Evolutionary conservation across 108 stramenopile genomes (phyloP).

Genomic region (Nitzschia palea): DNA sequence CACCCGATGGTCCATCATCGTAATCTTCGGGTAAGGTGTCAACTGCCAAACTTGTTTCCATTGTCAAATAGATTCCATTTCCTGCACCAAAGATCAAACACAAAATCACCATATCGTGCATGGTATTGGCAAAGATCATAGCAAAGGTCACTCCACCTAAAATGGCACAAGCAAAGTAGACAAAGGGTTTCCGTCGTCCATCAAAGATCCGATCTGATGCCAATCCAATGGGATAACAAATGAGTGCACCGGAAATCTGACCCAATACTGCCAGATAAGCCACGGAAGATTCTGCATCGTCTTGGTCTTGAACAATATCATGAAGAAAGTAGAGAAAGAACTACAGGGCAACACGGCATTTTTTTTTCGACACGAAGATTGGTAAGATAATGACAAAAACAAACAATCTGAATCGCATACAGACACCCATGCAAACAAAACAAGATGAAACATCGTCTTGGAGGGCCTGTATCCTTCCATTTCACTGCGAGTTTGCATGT

Average conservation of each 20-base stretch:
- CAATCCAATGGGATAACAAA: conserved; percentile 54
- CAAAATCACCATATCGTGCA: conserved; percentile 41
- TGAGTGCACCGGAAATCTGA: conserved; percentile 45
- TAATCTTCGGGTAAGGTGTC: conserved; percentile 50
- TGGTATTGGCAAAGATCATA: conserved; percentile 36
- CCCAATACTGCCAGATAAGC: conserved; percentile 48
- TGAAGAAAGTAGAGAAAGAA: conserved; percentile 44
- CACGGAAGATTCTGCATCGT: conserved; percentile 48
- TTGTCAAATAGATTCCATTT: conserved; percentile 69
- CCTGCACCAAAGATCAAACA: conserved; percentile 46
- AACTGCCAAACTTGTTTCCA: conserved; percentile 69
- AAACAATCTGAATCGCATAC: too few species aligned
- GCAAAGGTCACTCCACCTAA: conserved; percentile 32
- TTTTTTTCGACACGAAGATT: too few species aligned
- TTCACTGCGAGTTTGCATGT: too few species aligned
- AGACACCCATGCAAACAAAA: too few species aligned
- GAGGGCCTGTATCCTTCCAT: too few species aligned
- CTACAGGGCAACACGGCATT: neutral
- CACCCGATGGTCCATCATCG: conserved; percentile 30
- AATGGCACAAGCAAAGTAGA: conserved; percentile 52
- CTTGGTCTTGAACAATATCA: conserved; percentile 40
- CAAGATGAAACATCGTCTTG: too few species aligned
- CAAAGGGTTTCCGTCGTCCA: conserved; percentile 54
- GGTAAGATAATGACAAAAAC: too few species aligned
- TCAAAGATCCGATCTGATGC: conserved; percentile 43